Conservation (phyloP, 441 rosid species). For the Gossypium schwendimanii region DNA sequence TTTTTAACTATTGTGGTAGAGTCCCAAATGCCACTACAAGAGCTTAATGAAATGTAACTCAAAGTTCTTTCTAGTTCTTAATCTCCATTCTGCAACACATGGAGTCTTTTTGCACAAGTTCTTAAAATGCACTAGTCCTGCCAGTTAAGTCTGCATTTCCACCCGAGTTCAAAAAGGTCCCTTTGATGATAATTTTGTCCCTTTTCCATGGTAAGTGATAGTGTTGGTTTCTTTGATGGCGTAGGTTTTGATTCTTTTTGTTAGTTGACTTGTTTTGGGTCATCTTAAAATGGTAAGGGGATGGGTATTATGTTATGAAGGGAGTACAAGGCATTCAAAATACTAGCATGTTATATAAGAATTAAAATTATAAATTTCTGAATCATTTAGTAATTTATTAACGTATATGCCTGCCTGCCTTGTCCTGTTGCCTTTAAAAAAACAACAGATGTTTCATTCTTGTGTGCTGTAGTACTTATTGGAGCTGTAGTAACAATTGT, state of each 20-base stretch:
- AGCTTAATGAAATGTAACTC: not conserved
- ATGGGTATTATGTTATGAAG: not conserved
- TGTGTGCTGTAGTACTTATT: not conserved
- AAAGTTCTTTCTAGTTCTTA: not conserved
- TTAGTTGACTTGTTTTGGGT: not conserved
- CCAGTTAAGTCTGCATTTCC: not conserved
- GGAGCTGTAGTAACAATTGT: not conserved
- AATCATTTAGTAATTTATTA: not conserved
- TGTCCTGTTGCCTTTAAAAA: not conserved
- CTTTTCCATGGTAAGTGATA: not conserved
- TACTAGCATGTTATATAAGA: not conserved
- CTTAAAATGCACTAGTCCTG: not conserved
- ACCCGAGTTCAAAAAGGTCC: not conserved
- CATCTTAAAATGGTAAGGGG: not conserved
- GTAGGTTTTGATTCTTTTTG: not conserved
- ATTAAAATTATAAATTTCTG: not conserved
- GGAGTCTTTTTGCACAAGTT: not conserved
- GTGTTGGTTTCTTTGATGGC: not conserved
- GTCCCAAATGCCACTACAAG: not conserved
- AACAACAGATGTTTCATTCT: not conserved
- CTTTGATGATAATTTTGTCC: not conserved
- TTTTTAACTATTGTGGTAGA: not conserved
- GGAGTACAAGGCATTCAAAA: not conserved
- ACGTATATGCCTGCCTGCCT: slow-evolving; percentile 45
- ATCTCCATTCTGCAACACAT: not conserved